Evolutionary conservation across 306 rosid species (phyloP).

Genomic region (Arachis stenosperma): DNA sequence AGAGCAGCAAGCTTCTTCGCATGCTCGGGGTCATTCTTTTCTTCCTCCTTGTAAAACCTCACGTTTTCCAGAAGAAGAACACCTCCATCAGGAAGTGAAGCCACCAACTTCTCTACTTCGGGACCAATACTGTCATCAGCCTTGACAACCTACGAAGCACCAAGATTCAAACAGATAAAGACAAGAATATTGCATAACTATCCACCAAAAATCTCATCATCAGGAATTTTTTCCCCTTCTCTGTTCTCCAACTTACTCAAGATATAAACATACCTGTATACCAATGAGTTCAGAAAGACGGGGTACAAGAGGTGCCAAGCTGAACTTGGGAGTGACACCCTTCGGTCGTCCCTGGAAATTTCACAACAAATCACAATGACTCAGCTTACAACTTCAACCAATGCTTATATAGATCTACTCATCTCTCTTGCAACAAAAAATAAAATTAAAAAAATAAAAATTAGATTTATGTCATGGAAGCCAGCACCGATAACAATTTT

Average conservation of each 20-base stretch:
- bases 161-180: slow-evolving; percentile 32
- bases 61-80: slow-evolving; percentile 97
- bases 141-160: slow-evolving; percentile 71
- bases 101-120: slow-evolving; percentile 85
- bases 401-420: slow-evolving; percentile 23
- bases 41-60: slow-evolving; percentile 98
- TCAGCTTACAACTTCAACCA: slow-evolving; percentile 39
- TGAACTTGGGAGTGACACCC: slow-evolving; percentile 94
- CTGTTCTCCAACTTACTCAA: not conserved
- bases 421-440: not conserved
- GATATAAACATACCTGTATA: slow-evolving; percentile 57
- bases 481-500: not conserved
- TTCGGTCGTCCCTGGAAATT: slow-evolving; percentile 95
- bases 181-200: slow-evolving; percentile 19
- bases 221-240: not conserved
- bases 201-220: slow-evolving; percentile 19
- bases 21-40: slow-evolving; percentile 91
- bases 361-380: slow-evolving; percentile 24
- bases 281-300: slow-evolving; percentile 95
- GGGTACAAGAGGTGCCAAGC: slow-evolving; percentile 96
- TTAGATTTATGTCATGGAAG: not conserved
- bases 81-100: slow-evolving; percentile 85
- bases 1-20: slow-evolving; percentile 93
- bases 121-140: slow-evolving; percentile 95
- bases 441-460: not conserved